Percentiles rank a stretch among this genome's conserved stretches.
These are phyloP conservation scores for Asterella californica DNA, from an alignment of 225 moss, liverwort and hornwort species.

Conservation along the genomic window DNA sequence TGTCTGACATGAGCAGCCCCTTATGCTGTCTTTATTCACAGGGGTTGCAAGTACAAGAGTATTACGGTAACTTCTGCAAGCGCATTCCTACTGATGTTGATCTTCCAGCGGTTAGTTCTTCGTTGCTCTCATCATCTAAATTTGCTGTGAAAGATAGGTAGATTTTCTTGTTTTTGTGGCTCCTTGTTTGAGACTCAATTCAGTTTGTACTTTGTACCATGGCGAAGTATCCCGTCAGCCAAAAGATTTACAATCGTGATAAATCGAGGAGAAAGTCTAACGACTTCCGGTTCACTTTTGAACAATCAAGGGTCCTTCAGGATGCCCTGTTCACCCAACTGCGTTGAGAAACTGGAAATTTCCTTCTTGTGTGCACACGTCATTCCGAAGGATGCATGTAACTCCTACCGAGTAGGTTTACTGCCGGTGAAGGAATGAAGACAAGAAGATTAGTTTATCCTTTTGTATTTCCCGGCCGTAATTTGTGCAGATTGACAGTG, in stretches of 20 bases:
- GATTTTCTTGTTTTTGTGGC: background rate
- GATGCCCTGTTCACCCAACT: background rate
- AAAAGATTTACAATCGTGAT: background rate
- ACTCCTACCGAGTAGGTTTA: background rate
- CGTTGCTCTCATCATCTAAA: background rate
- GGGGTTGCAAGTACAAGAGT: conserved; percentile 97
- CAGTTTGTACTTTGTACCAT: background rate
- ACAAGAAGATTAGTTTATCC: background rate
- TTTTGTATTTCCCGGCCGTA: background rate
- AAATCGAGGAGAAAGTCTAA: background rate
- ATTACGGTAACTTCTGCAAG: conserved; percentile 93
- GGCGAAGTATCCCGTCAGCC: background rate
- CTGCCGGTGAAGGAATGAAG: background rate
- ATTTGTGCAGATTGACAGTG: conserved; percentile 82
- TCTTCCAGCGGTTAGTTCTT: conserved; percentile 72
- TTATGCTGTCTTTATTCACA: conserved; percentile 17
- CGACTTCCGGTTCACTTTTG: background rate
- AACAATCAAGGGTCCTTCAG: background rate
- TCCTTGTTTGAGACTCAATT: background rate
- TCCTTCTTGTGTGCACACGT: background rate
- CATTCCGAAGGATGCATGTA: background rate
- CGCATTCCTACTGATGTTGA: conserved; percentile 97
- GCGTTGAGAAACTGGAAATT: background rate
- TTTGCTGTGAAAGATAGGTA: background rate
- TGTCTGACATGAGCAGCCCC: background rate